Evolutionary conservation across 2,329 filamentous ascomycete species (phyloP).

Genomic region (Ophiostoma sp.): DNA sequence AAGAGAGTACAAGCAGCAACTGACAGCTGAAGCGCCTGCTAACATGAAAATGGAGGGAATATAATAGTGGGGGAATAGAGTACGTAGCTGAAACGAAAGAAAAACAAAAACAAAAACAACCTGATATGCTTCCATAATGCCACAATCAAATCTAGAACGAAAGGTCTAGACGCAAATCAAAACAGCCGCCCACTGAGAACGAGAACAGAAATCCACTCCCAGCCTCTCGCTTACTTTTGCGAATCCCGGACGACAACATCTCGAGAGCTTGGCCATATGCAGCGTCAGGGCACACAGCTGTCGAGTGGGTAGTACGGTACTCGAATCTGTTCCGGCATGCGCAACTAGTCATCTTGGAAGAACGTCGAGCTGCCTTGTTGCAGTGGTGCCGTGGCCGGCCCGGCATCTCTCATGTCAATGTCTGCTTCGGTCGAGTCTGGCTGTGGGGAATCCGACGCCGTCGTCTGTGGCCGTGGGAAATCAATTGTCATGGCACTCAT

Average conservation of each 20-base stretch:
- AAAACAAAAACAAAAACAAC: constrained; percentile 3
- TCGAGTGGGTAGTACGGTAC: constrained; percentile 16
- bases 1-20: no score
- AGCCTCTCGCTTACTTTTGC: not conserved
- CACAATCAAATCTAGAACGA: not conserved
- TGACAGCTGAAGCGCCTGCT: not conserved
- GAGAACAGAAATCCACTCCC: not conserved
- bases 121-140: not conserved
- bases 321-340: constrained; percentile 15
- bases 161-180: not conserved
- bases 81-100: not conserved
- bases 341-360: constrained; percentile 40
- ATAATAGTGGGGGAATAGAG: constrained; percentile 12
- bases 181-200: not conserved
- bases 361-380: constrained; percentile 45
- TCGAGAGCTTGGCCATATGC: not conserved
- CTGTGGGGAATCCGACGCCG: constrained; percentile 31
- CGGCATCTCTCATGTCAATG: constrained; percentile 52
- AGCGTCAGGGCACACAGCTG: not conserved
- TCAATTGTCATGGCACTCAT: constrained; percentile 47
- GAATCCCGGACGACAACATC: not conserved
- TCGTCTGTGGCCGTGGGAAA: constrained; percentile 36
- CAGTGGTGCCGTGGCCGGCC: constrained; percentile 50
- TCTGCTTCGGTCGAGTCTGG: constrained; percentile 40
- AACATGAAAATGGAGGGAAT: constrained; percentile 1